Conservation (phyloP, 768 basidiomycete species). For the Russula foetens region DNA sequence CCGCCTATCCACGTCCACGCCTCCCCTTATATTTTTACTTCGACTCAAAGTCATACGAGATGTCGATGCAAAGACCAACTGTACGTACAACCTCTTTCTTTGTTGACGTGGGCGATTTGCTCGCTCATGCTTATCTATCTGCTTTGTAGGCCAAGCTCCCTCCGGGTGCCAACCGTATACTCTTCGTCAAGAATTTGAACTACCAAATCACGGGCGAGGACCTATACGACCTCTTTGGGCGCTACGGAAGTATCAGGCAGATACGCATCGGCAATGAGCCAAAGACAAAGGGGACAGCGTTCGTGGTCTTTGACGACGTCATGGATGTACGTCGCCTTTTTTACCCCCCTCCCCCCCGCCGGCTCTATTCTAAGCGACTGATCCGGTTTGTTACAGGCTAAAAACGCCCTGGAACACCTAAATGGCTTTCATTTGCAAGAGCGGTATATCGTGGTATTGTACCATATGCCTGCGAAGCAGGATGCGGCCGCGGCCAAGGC, state of each 20-base stretch:
- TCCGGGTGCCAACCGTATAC: constrained; percentile 83
- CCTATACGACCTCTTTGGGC: constrained; percentile 93
- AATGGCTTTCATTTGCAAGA: constrained; percentile 98
- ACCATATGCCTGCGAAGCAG: constrained; percentile 97
- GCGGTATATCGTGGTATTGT: constrained; percentile 95
- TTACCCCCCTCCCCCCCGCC: not conserved
- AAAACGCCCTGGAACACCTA: constrained; percentile 92
- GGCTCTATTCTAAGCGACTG: constrained; percentile 7
- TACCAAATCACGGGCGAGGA: constrained; percentile 92
- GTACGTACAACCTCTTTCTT: constrained; percentile 32
- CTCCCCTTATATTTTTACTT: too few relatives aligned
- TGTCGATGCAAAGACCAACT: constrained; percentile 65
- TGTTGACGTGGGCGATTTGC: not conserved
- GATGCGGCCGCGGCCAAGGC: constrained; percentile 90
- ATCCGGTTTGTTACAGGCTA: constrained; percentile 49
- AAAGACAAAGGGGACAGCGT: constrained; percentile 94
- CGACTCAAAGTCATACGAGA: constrained; percentile 22
- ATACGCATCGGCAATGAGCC: constrained; percentile 87
- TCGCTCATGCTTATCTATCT: not conserved
- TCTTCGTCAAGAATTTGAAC: constrained; percentile 90
- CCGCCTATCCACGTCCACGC: too few relatives aligned
- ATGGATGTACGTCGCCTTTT: constrained; percentile 64
- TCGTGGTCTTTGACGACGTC: constrained; percentile 93
- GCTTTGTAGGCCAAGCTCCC: constrained; percentile 68
- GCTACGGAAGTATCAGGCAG: constrained; percentile 95